Conservation (phyloP, 1,284 basidiomycete genomes). For the Cryptococcus sp. region DNA sequence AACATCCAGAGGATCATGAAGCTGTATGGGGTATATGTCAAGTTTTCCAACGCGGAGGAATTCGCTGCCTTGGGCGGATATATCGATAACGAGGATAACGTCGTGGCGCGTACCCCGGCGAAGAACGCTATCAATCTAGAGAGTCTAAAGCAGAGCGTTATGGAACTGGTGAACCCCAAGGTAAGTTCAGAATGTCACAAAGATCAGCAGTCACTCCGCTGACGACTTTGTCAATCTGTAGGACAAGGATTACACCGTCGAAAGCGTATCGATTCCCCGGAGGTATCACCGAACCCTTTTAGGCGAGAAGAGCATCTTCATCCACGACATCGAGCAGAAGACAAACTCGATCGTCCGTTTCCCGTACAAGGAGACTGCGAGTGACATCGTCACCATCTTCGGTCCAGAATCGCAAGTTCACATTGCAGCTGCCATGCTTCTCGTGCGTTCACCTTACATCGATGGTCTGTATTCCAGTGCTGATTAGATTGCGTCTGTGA, state of each 20-base stretch:
- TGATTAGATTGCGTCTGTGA: neutral
- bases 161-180: slow-evolving; percentile 97
- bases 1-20: slow-evolving; percentile 99
- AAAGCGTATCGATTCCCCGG: slow-evolving; percentile 88
- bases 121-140: slow-evolving; percentile 97
- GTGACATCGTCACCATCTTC: slow-evolving; percentile 77
- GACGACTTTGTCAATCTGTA: slow-evolving; percentile 43
- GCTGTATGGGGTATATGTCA: slow-evolving; percentile 98
- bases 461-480: neutral
- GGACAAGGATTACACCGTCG: slow-evolving; percentile 96
- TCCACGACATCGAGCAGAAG: slow-evolving; percentile 94
- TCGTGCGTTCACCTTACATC: slow-evolving; percentile 48
- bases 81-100: slow-evolving; percentile 97
- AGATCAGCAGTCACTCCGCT: neutral
- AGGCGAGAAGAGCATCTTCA: slow-evolving; percentile 95
- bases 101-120: slow-evolving; percentile 92
- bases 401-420: slow-evolving; percentile 96
- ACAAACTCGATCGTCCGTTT: slow-evolving; percentile 93
- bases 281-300: slow-evolving; percentile 92
- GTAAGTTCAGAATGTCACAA: slow-evolving; percentile 53
- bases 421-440: slow-evolving; percentile 92
- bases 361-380: slow-evolving; percentile 92
- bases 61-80: slow-evolving; percentile 94
- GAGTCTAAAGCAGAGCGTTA: slow-evolving; percentile 91
- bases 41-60: slow-evolving; percentile 98